Conservation (phyloP, 1,284 basidiomycete species). For the Ceratobasidium sp. region DNA sequence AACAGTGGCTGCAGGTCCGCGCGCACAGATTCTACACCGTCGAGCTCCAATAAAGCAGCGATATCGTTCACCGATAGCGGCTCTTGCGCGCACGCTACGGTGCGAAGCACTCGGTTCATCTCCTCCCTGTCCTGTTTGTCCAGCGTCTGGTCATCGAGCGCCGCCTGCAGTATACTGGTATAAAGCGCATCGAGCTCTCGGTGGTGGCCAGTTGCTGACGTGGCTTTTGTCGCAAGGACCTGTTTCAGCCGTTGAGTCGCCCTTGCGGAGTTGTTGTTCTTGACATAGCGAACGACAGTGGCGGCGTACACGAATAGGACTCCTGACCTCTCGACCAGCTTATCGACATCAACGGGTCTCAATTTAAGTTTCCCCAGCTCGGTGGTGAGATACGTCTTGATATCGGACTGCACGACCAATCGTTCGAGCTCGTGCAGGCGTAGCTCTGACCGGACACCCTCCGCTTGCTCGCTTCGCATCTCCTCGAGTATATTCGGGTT, state of each 20-base stretch:
- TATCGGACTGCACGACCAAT: slow-evolving; percentile 31
- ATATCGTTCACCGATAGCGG: not conserved
- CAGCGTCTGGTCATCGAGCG: not conserved
- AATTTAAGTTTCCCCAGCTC: not conserved
- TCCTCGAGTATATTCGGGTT: not conserved
- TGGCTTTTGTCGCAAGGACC: not conserved
- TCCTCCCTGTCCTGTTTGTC: not conserved
- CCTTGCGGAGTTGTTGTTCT: not conserved
- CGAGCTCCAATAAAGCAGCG: not conserved
- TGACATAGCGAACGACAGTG: not conserved
- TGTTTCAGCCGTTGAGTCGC: not conserved
- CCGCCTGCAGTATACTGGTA: not conserved
- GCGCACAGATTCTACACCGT: not conserved
- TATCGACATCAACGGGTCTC: not conserved
- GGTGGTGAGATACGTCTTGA: slow-evolving; percentile 28
- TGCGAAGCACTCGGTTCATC: not conserved
- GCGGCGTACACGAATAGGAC: slow-evolving; percentile 1
- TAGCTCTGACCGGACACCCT: not conserved
- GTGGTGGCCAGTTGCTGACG: not conserved
- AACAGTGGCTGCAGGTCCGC: not conserved
- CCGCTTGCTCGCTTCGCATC: not conserved
- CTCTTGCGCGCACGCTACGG: not conserved
- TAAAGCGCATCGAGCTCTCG: not conserved
- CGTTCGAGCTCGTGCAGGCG: slow-evolving; percentile 43
- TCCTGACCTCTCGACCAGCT: not conserved